Evolutionary conservation across 257 asterid genomes (phyloP).

Genomic region (Nicotiana knightiana): DNA sequence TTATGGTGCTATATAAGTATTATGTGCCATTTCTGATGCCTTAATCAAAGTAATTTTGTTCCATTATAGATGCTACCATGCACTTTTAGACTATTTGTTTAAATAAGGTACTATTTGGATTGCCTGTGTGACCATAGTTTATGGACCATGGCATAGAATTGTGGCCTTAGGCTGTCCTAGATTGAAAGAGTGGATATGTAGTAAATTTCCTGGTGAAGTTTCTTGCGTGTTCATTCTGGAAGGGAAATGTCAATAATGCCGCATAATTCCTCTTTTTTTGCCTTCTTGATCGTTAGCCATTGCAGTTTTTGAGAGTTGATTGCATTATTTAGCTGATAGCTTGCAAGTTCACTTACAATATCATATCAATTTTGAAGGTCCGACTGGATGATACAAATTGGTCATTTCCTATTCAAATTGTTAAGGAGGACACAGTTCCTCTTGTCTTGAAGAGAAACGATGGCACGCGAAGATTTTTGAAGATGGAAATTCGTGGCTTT

Average conservation of each 20-base stretch:
- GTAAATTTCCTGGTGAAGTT: neutral
- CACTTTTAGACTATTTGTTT: neutral
- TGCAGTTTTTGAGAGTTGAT: neutral
- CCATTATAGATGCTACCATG: neutral
- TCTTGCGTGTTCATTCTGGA: neutral
- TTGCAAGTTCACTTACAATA: conserved; percentile 3
- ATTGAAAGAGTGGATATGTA: neutral
- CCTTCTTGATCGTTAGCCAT: neutral
- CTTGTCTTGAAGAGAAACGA: conserved; percentile 60
- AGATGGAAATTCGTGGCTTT: conserved; percentile 90
- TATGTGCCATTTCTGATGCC: neutral
- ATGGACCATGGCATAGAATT: neutral
- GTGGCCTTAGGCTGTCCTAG: neutral
- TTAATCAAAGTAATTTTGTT: neutral
- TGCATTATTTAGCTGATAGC: neutral
- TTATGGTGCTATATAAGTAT: neutral
- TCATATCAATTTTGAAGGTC: conserved; percentile 44
- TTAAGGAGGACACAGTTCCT: conserved; percentile 78
- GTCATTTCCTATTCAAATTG: conserved; percentile 85
- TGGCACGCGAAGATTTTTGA: conserved; percentile 52
- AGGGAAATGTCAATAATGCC: neutral
- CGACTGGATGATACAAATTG: conserved; percentile 77
- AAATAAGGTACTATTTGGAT: neutral
- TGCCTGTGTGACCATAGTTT: neutral
- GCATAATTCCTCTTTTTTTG: neutral